phyloP scores from a whole-genome alignment of 202 grass and related monocot genomes.

The Setaria viridis region DNA sequence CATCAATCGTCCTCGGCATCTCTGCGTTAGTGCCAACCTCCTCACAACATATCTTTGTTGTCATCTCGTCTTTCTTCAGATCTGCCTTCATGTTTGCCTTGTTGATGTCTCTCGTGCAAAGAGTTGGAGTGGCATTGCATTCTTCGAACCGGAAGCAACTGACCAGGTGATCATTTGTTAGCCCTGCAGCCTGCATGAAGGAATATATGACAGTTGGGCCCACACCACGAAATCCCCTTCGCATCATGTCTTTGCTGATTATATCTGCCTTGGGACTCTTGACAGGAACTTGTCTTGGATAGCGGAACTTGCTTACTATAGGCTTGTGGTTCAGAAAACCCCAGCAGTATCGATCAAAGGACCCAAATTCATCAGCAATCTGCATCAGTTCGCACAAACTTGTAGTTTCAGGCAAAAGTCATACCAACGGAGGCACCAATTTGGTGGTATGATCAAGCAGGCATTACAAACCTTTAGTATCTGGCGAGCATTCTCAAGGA shows the following conservation, averaged over 20 bases:
- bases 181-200: conserved; percentile 95
- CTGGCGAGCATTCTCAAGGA: conserved; percentile 79
- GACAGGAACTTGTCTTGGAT: conserved; percentile 77
- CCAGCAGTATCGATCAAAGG: conserved; percentile 88
- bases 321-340: conserved; percentile 87
- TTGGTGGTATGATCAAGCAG: conserved; percentile 24
- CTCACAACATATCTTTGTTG: conserved; percentile 30
- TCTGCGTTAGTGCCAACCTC: conserved; percentile 33
- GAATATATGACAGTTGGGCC: conserved; percentile 82
- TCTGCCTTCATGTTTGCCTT: conserved; percentile 35
- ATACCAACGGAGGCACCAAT: background rate
- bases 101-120: background rate
- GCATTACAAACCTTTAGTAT: conserved; percentile 68
- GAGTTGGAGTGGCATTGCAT: conserved; percentile 49
- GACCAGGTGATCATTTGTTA: conserved; percentile 88
- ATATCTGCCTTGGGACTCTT: conserved; percentile 92
- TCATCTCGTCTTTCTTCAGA: conserved; percentile 30
- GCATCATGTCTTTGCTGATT: conserved; percentile 91
- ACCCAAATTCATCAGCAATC: conserved; percentile 87
- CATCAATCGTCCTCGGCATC: conserved; percentile 45
- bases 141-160: conserved; percentile 84
- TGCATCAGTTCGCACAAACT: conserved; percentile 51
- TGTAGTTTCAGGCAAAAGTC: conserved; percentile 23
- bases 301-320: conserved; percentile 64
- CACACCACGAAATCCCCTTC: conserved; percentile 83